A percentile compares a stretch with the other conserved stretches of the same genome.
phyloP scores from a whole-genome alignment of 805 yeast genomes.

The Candida ascalaphidarum region DNA sequence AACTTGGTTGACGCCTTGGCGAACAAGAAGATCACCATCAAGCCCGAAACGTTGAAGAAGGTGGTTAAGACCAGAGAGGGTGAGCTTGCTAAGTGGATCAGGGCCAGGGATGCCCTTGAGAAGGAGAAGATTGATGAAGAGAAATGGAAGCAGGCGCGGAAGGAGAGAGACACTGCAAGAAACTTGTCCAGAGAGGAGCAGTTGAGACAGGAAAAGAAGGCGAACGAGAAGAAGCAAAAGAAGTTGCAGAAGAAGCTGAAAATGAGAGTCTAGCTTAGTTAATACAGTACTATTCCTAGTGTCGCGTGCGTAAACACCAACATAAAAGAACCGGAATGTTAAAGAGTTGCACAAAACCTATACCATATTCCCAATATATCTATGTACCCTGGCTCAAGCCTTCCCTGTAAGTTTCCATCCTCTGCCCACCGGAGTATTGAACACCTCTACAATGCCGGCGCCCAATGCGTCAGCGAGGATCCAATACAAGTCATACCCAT shows the following conservation, averaged over 20 bases:
- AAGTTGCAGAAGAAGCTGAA: constrained; percentile 60
- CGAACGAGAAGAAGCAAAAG: constrained; percentile 73
- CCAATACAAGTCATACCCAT: constrained; percentile 45
- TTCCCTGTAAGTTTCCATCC: constrained; percentile 53
- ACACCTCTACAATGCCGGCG: constrained; percentile 42
- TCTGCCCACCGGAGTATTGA: constrained; percentile 45
- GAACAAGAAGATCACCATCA: constrained; percentile 42
- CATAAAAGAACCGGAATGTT: no score
- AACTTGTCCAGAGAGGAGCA: constrained; percentile 69
- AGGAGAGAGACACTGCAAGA: constrained; percentile 49
- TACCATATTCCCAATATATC: no score
- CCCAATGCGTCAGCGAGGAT: constrained; percentile 44
- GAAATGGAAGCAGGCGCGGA: constrained; percentile 61
- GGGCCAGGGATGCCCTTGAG: constrained; percentile 54
- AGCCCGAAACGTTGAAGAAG: constrained; percentile 71
- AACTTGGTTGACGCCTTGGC: constrained; percentile 52
- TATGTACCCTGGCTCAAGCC: no score
- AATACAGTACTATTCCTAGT: no score
- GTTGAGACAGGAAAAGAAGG: constrained; percentile 69
- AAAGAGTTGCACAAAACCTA: no score
- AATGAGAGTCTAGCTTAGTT: constrained; percentile 22
- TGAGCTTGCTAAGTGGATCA: constrained; percentile 64
- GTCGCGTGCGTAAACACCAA: no score
- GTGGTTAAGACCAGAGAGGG: constrained; percentile 67
- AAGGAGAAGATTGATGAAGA: constrained; percentile 64